Base-by-base conservation (phyloP, 2,329 filamentous ascomycete genomes). In the Fusarium siculi region DNA sequence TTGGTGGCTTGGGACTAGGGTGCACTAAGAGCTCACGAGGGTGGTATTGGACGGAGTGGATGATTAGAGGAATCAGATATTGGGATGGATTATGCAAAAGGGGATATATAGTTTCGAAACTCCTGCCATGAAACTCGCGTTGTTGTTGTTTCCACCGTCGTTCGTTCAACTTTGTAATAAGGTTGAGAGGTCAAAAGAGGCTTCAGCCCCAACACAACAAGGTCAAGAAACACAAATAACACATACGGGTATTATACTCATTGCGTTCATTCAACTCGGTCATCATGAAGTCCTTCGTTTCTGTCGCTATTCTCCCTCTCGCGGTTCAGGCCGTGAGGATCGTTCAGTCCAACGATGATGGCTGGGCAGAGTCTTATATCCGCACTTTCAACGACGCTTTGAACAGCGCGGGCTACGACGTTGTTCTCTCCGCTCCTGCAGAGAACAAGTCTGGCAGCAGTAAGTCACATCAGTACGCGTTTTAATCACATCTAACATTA, bases 291-390 rank as follows among this genome's bases (percentile, higher is more conserved):
- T 67, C 74, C 25, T 62, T 74, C 53, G 46, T 72, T 53, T 68
- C 72, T 21, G 34, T 79, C 34, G 72, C 71, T 36, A 49, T 79
- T 46, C 52, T 79, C 40, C 73, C 74, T 32, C 74, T 81, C 46
- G 78, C 75, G 12, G 79, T 71, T 3, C 79, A 81, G 61, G 79
- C 70, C 37, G 72, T 87, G 50, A 89, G 89, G 73, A 88, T 92
- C 76, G 78, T 93, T 60, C 89, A 91, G 63, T 87, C 87, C 72
- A 93, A 93, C 80, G 92, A 93, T 73, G 92, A 93, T 78, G 92
- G 92, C 39, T 93, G 92, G 92, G 90, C 91, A 9, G 92, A 93
- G 82, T 86, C 86, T 44, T 92, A 93, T 76, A 82, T 91, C 55
- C 87, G 92, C 21, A 85, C 86, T 1, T 83, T 93, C 57, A 88